Percentiles rank a stretch among this genome's conserved stretches.
These are phyloP conservation scores for Trichoderma atrobrunneum DNA, from an alignment of 2,329 filamentous ascomycete genomes.

Conservation along the genomic window DNA sequence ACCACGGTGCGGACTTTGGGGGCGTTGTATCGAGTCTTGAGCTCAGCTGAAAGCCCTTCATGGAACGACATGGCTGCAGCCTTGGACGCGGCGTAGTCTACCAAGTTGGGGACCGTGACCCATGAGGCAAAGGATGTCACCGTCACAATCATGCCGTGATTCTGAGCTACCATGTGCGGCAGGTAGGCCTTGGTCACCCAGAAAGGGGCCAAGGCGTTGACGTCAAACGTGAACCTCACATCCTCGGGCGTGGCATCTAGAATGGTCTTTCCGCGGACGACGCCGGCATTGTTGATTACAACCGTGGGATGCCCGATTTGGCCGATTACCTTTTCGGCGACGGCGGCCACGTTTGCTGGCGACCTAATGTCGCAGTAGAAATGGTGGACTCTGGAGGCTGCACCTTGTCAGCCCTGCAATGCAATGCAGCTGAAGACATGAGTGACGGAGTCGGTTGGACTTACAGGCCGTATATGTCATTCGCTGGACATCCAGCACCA, in stretches of 20 bases:
- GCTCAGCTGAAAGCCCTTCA: slow-evolving; percentile 60
- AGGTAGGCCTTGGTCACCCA: slow-evolving; percentile 66
- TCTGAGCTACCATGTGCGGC: slow-evolving; percentile 57
- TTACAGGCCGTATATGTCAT: slow-evolving; percentile 52
- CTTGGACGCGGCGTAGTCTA: slow-evolving; percentile 67
- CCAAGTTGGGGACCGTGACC: slow-evolving; percentile 58
- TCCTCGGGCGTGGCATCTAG: slow-evolving; percentile 56
- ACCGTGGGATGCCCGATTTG: slow-evolving; percentile 64
- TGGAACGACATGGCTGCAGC: slow-evolving; percentile 65
- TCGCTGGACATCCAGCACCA: slow-evolving; percentile 67
- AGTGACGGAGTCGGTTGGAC: slow-evolving; percentile 23
- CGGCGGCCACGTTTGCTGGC: slow-evolving; percentile 48
- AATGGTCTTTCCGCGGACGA: slow-evolving; percentile 59
- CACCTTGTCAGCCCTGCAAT: slow-evolving; percentile 1
- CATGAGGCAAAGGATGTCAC: slow-evolving; percentile 64
- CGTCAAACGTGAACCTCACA: slow-evolving; percentile 65
- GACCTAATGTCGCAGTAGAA: slow-evolving; percentile 70
- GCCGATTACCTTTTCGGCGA: slow-evolving; percentile 51
- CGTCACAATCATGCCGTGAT: slow-evolving; percentile 73
- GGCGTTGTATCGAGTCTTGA: slow-evolving; percentile 59
- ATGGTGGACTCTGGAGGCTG: slow-evolving; percentile 57
- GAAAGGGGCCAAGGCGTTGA: slow-evolving; percentile 68
- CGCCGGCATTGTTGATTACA: slow-evolving; percentile 70
- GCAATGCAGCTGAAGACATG: not conserved
- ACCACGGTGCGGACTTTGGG: slow-evolving; percentile 63